phyloP scores from a whole-genome alignment of 2,329 filamentous ascomycete species.

The Chaetomiaceae sp. region DNA sequence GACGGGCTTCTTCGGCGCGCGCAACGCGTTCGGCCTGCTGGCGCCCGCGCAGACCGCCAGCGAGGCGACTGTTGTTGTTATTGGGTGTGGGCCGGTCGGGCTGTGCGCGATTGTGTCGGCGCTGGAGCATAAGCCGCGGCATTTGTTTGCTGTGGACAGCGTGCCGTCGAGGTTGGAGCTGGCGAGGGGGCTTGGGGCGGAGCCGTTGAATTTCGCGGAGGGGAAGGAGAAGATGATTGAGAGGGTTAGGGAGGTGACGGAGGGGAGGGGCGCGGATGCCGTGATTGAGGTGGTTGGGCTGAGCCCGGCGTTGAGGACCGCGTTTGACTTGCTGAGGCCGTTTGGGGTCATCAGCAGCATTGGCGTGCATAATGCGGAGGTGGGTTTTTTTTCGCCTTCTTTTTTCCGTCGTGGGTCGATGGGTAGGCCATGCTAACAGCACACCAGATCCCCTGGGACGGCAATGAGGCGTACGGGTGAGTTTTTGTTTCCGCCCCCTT shows the following conservation, averaged over 20 bases:
- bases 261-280: constrained; percentile 78
- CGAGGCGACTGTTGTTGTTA: constrained; percentile 68
- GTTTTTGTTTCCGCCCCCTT: not conserved
- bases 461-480: constrained; percentile 54
- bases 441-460: constrained; percentile 60
- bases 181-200: constrained; percentile 70
- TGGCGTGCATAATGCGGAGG: constrained; percentile 70
- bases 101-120: constrained; percentile 78
- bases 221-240: constrained; percentile 56
- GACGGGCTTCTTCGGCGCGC: constrained; percentile 76
- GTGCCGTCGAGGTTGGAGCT: constrained; percentile 69
- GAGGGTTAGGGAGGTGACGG: constrained; percentile 68
- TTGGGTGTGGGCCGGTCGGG: constrained; percentile 83
- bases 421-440: not conserved
- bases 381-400: constrained; percentile 37
- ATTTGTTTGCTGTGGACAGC: constrained; percentile 74
- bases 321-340: constrained; percentile 65
- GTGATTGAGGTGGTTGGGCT: constrained; percentile 75
- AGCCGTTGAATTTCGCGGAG: constrained; percentile 75
- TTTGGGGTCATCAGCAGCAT: constrained; percentile 72
- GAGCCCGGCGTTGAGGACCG: constrained; percentile 63
- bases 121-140: constrained; percentile 67
- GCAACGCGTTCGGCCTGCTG: constrained; percentile 67
- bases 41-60: constrained; percentile 48
- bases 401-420: not conserved